These are phyloP conservation scores for Croton setiger DNA, from an alignment of 441 rosid species.

Conservation along the genomic window DNA sequence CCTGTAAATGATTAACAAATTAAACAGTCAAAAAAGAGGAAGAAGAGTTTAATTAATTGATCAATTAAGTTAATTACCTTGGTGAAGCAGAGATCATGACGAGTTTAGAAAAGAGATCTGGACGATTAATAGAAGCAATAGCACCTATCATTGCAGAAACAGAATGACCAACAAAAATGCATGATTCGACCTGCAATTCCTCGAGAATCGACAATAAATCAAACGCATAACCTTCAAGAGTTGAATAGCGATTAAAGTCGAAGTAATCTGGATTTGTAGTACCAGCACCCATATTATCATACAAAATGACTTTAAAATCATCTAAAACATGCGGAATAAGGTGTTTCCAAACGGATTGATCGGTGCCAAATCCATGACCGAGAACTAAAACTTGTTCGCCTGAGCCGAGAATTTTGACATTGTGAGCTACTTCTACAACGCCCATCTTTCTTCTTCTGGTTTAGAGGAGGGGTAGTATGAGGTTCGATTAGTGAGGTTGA, in stretches of 20 bases:
- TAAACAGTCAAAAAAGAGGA: not conserved
- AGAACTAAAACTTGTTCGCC: slow-evolving; percentile 64
- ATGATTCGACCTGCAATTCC: slow-evolving; percentile 50
- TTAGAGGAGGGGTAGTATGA: not conserved
- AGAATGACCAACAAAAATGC: slow-evolving; percentile 90
- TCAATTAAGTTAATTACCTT: slow-evolving; percentile 42
- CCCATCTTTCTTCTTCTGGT: slow-evolving; percentile 36
- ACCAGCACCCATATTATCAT: slow-evolving; percentile 94
- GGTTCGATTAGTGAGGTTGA: not conserved
- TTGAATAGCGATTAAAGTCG: slow-evolving; percentile 68
- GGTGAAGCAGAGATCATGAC: slow-evolving; percentile 78
- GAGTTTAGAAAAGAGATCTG: slow-evolving; percentile 75
- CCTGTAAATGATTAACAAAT: not conserved
- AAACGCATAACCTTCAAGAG: slow-evolving; percentile 71
- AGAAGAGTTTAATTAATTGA: not conserved
- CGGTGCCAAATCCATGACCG: slow-evolving; percentile 92
- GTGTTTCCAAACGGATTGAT: slow-evolving; percentile 94
- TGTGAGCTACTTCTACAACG: slow-evolving; percentile 78
- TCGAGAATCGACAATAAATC: slow-evolving; percentile 82
- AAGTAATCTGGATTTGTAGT: slow-evolving; percentile 88
- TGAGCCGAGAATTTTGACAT: slow-evolving; percentile 63
- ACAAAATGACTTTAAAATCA: slow-evolving; percentile 58
- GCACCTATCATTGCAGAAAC: slow-evolving; percentile 75
- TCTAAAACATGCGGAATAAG: slow-evolving; percentile 77
- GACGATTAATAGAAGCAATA: slow-evolving; percentile 78